Base-by-base conservation (phyloP, 1,284 basidiomycete genomes). In the Sutorius eximius region DNA sequence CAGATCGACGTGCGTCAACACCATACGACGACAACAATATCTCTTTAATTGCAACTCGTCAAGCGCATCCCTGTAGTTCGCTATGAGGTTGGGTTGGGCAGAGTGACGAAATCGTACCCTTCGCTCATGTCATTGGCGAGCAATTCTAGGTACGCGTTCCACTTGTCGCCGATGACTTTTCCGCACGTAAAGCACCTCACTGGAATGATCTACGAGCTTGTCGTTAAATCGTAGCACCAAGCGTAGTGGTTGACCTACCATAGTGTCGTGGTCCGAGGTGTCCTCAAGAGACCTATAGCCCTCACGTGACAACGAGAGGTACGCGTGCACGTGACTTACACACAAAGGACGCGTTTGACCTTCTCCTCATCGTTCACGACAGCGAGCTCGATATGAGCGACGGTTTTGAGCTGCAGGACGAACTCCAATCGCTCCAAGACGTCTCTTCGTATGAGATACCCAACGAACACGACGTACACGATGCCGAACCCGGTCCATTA, bases 1-100 rank as follows among this genome's bases (percentile, higher is more conserved):
- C 57, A 98, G 80, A 74, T 98, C 95, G 58, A 98, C 95, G 71
- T 99, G 96, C 0, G 96, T 98, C 53, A 98, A 77, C 12, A 99
- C 93, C 96, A 99, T 99, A 52, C 96, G 83, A 45, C 96, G 82
- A 75, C 96, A 98, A 75, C 95, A 98, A 73, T 98, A 98, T 55
- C 96, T 79, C 73, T 93, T 95, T 53, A 98, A 77, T 61, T 95
- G 91, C 5, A 98, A 79, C 64, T 91, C 87, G 61, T 97, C 95
- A 50, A 98, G 81, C 10, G 95, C 95, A 57, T 98, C 94, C 63
- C 95, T 93, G 61, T 1, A 45, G 52, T 16, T 44, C 34, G 36
- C 15, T 34, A 48, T 38, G 37, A 52, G 58, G 6, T 2, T 51
- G 29, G 11, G 45, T 32, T 22, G 10, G 40, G 7, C 12, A 49